Evolutionary conservation across 768 basidiomycete genomes (phyloP), one percentile per base, ranked within the genome.

Genomic region (Termitomyces sp.): DNA sequence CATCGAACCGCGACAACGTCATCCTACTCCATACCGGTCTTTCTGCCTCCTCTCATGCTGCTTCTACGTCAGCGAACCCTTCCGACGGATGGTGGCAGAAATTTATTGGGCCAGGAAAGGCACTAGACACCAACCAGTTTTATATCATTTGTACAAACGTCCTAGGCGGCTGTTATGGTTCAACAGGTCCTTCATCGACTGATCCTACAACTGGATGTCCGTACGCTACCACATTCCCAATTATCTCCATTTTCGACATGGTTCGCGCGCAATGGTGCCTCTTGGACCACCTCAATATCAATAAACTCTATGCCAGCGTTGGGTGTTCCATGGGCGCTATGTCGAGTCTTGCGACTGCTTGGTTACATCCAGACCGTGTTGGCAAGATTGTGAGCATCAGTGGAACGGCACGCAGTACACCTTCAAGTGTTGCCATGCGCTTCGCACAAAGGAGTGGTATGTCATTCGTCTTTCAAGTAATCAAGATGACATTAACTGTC

Each of bases 291-390:
- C 79, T 99, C 5, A 87, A 86, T 9, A 85, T 99, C 57, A 73
- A 90, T 12, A 88, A 83, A 65, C 78, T 99, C 4, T 96, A 95
- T 68, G 97, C 97, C 34, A 92, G 87, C 57, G 93, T 98, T 1
- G 97, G 97, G 1, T 87, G 83, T 50, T 94, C 92, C 16, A 98
- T 99, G 97, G 97, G 97, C 24, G 97, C 85, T 1, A 98, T 98
- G 96, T 93, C 94, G 73, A 96, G 93, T 73, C 79, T 99, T 13
- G 95, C 94, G 33, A 86, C 94, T n/a, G 97, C 86, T 1, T 95
- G 94, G 86, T 76, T 98, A 22, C 85, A 86, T 66, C 96, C 97
- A 4, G 81, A 92, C 33, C 81, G 96, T 24, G 92, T 98, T 0
- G 86, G 85, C 2, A 94, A 93, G 71, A 77, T 98, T 16, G 91